A percentile compares a stretch with the other conserved stretches of the same genome.
Conservation (phyloP, 2,329 filamentous ascomycete species). For the Aspergillus brunneoviolaceus region DNA sequence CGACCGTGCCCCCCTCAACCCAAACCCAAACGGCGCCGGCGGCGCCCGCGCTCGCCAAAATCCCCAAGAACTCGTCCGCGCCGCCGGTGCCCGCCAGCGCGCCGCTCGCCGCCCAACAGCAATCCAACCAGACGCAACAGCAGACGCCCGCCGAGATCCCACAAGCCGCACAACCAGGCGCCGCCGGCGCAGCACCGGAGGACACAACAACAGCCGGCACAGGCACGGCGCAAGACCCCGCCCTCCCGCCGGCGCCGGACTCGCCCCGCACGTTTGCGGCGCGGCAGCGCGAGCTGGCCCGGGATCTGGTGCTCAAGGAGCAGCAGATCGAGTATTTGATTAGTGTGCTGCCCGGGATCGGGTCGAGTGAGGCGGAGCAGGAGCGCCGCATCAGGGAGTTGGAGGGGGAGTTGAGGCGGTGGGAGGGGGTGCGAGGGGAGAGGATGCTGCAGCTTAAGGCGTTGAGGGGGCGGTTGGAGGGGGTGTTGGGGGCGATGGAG, state of each 20-base stretch:
- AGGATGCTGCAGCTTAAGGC: conserved; percentile 45
- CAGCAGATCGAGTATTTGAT: conserved; percentile 53
- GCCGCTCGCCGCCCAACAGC: conserved; percentile 15
- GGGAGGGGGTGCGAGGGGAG: conserved; percentile 43
- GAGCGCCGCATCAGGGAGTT: conserved; percentile 44
- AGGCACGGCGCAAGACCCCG: conserved; percentile 18
- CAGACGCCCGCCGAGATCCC: conserved; percentile 15
- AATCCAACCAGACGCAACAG: conserved; percentile 18
- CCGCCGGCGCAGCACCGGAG: conserved; percentile 23
- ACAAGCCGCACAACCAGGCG: conserved; percentile 17
- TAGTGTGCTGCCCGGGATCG: conserved; percentile 47
- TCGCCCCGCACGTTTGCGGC: conserved; percentile 43
- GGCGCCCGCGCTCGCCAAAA: conserved; percentile 41
- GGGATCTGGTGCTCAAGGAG: conserved; percentile 51
- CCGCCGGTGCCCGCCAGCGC: conserved; percentile 34
- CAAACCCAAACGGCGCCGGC: conserved; percentile 28
- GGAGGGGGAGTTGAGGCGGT: conserved; percentile 44
- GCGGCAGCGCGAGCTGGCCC: conserved; percentile 49
- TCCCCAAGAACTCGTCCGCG: conserved; percentile 41
- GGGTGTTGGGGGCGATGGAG: conserved; percentile 43
- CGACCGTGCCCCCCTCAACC: conserved; percentile 32
- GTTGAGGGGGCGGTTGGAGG: conserved; percentile 43
- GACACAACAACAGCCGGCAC: not conserved
- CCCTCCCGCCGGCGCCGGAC: conserved; percentile 40
- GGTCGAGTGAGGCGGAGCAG: conserved; percentile 46